phyloP scores from a whole-genome alignment of 164 flowering plant species.

The Brasenia schreberi region DNA sequence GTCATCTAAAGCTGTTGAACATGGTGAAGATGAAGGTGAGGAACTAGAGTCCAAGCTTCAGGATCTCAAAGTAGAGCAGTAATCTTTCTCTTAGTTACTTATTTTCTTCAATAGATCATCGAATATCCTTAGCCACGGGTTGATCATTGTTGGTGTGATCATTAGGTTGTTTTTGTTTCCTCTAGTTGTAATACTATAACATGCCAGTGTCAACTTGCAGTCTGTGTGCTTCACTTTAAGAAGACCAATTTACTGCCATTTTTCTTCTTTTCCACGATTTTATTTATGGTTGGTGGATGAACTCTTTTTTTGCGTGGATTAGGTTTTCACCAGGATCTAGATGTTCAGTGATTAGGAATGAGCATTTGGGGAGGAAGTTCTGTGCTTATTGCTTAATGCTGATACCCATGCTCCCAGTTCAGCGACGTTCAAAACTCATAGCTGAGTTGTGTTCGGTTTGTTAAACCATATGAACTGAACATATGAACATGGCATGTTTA shows the following conservation, averaged over 20 bases:
- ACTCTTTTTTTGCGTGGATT: too few species aligned
- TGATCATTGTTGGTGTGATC: neutral
- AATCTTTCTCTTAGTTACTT: slow-evolving; percentile 5
- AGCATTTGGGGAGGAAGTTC: too few species aligned
- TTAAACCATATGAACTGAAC: too few species aligned
- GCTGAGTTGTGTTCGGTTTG: too few species aligned
- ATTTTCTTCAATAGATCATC: neutral
- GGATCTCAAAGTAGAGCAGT: slow-evolving; percentile 33
- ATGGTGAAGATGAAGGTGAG: slow-evolving; percentile 13
- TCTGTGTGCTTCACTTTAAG: neutral
- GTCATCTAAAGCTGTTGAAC: slow-evolving; percentile 22
- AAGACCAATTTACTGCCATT: neutral
- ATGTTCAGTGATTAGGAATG: too few species aligned
- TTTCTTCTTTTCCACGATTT: neutral
- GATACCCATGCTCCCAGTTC: too few species aligned
- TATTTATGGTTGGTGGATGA: too few species aligned
- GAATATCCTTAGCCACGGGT: neutral
- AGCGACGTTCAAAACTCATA: too few species aligned
- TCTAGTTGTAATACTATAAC: neutral
- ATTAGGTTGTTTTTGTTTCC: neutral
- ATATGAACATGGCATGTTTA: too few species aligned
- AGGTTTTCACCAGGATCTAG: too few species aligned
- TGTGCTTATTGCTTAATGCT: too few species aligned
- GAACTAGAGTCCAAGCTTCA: slow-evolving; percentile 45
- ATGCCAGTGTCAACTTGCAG: neutral